A percentile compares a stretch with the other conserved stretches of the same genome.
These are phyloP conservation scores for Scenedesmus sp. DNA, from an alignment of 163 green algal species.

Conservation along the genomic window DNA sequence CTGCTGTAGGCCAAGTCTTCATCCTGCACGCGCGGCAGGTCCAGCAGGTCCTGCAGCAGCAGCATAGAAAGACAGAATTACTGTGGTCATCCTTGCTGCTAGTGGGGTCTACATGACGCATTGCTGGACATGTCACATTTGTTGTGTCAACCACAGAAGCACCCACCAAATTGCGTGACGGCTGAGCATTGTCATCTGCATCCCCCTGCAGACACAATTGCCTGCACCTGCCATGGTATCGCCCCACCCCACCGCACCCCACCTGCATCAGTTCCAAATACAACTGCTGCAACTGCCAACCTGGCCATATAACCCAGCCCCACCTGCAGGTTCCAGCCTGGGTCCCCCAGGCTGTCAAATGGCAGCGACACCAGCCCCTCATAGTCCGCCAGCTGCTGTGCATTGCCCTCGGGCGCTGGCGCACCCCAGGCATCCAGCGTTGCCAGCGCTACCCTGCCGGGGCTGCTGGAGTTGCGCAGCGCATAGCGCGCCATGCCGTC, in stretches of 20 bases:
- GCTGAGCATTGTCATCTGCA: too few species aligned
- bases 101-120: background rate
- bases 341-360: conserved; percentile 4
- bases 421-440: background rate
- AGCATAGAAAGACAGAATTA: background rate
- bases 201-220: too few species aligned
- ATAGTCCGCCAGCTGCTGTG: conserved; percentile 31
- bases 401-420: background rate
- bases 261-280: too few species aligned
- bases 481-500: background rate
- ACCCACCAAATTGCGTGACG: too few species aligned
- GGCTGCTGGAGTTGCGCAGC: background rate
- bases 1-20: conserved; percentile 5
- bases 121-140: background rate
- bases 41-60: conserved; percentile 19
- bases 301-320: background rate
- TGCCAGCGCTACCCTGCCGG: background rate
- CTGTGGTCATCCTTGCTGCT: background rate
- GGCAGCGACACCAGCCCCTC: conserved; percentile 14
- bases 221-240: too few species aligned
- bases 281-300: too few species aligned
- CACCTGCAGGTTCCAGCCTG: conserved; percentile 39
- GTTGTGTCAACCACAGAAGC: too few species aligned
- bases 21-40: background rate
- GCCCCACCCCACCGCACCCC: too few species aligned